Evolutionary conservation across 257 asterid genomes (phyloP).

Genomic region (Asclepias syriaca): DNA sequence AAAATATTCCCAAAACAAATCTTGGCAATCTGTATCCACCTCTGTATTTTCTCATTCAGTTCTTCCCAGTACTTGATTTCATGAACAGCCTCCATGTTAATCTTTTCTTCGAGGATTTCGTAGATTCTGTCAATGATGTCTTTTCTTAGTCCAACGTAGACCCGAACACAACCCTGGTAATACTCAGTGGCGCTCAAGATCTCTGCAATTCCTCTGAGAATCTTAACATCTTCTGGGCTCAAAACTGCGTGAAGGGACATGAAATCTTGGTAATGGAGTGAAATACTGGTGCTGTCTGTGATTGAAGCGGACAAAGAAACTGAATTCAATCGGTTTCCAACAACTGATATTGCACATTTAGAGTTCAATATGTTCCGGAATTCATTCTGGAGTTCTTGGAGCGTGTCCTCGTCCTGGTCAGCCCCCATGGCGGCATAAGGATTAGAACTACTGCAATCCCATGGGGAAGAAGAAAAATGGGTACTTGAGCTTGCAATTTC

Average conservation of each 20-base stretch:
- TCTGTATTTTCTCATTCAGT: constrained; percentile 61
- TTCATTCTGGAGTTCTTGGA: constrained; percentile 3
- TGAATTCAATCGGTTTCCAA: not conserved
- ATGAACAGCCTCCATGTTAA: constrained; percentile 61
- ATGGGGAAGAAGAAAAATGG: not conserved
- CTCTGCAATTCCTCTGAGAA: constrained; percentile 65
- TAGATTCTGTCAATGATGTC: constrained; percentile 49
- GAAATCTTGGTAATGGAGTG: constrained; percentile 4
- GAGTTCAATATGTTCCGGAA: not conserved
- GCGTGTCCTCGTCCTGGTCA: not conserved
- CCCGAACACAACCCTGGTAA: constrained; percentile 60
- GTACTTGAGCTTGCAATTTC: constrained; percentile 4
- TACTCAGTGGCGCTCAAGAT: constrained; percentile 55
- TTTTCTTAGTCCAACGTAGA: constrained; percentile 57
- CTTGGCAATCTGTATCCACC: constrained; percentile 72
- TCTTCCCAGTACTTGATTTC: constrained; percentile 51
- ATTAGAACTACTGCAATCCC: not conserved
- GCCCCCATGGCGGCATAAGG: not conserved
- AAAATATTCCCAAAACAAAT: constrained; percentile 58
- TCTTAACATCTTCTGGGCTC: not conserved
- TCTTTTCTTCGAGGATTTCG: constrained; percentile 45
- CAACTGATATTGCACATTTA: not conserved
- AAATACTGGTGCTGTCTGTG: constrained; percentile 4
- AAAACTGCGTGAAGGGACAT: not conserved
- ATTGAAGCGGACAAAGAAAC: not conserved